These are phyloP conservation scores for Anaeromyces robustus DNA, from an alignment of 192 early-diverging fungal species.

Conservation along the genomic window DNA sequence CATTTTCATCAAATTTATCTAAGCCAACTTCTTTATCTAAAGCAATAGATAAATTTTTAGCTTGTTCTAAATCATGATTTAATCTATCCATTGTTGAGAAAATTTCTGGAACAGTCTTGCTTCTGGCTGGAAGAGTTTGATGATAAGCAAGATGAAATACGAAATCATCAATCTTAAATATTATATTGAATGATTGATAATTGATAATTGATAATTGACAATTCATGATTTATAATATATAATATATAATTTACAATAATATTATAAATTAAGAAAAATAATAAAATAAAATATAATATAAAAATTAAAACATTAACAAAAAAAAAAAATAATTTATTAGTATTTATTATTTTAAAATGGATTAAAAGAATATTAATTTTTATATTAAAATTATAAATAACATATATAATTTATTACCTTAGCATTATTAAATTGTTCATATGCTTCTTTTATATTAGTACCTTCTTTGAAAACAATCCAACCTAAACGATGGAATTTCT, in stretches of 20 bases:
- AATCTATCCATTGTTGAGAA: conserved; percentile 50
- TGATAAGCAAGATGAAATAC: conserved; percentile 33
- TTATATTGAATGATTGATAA: background rate
- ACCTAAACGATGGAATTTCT: conserved; percentile 74
- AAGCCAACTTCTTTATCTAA: conserved; percentile 41
- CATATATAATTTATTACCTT: conserved; percentile 31
- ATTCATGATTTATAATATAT: too few species aligned
- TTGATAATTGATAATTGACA: too few species aligned
- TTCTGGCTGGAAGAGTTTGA: conserved; percentile 17
- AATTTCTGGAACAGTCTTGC: conserved; percentile 54
- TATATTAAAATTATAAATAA: too few species aligned
- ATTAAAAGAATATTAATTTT: too few species aligned
- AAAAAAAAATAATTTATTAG: too few species aligned
- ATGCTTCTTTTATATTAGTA: conserved; percentile 61
- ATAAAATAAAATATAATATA: too few species aligned
- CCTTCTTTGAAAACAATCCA: conserved; percentile 82
- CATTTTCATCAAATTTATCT: conserved; percentile 1
- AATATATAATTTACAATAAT: too few species aligned
- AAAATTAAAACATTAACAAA: too few species aligned
- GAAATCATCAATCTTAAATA: conserved; percentile 33
- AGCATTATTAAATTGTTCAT: conserved; percentile 41
- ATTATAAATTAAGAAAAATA: too few species aligned
- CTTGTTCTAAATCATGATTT: conserved; percentile 54
- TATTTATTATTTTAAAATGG: too few species aligned
- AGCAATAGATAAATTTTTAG: conserved; percentile 25